Evolutionary conservation across 2,329 filamentous ascomycete species (phyloP), one percentile per base, ranked within the genome.

Genomic region (Aureobasidium sp.): DNA sequence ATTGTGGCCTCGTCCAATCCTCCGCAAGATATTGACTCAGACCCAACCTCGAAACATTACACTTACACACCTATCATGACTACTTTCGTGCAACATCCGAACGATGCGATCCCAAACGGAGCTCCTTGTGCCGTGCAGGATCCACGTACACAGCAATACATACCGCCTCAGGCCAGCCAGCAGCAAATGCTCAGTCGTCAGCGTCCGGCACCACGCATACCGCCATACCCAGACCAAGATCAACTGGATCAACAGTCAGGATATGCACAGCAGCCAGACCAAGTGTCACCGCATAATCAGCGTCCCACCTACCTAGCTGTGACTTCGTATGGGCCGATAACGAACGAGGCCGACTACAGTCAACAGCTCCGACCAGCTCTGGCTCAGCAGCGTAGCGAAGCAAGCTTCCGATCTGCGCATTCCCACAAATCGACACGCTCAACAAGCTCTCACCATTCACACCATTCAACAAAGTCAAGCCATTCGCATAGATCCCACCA

Each of bases 341-440:
- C 31, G 25, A 22, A n/a, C 20, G 44, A 27, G 22, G 27, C 34
- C 14, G 11, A 45, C 20, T 27, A 39, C 15, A 22, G n/a, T 20
- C 39, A 47, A 20, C 31, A 39, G 9, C 57, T 51, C 20, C 45
- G 45, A 60, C 57, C 57, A 22, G 17, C 7, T 17, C 25, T 60
- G 25, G 45, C 34, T 3, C 27, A 47, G 14, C 41, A 27, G 25
- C 45, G 31, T 14, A 60, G 57, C 7, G 17, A 60, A 15, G 14
- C 57, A 29, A 60, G 57, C 36, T 27, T 37, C n/a, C 44, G 45
- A 2, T 60, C 57, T 25, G 25, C 36, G 6, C 44, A n/a, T 20
- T 51, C 57, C 15, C 45, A 60, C 34, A 60, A 42, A 25, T 60
- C 57, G 37, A 60, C 44, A 7, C 22, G 15, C 20, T 60, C 57